These are phyloP conservation scores for Pythium dissimile DNA, from an alignment of 352 stramenopile species.

Conservation along the genomic window DNA sequence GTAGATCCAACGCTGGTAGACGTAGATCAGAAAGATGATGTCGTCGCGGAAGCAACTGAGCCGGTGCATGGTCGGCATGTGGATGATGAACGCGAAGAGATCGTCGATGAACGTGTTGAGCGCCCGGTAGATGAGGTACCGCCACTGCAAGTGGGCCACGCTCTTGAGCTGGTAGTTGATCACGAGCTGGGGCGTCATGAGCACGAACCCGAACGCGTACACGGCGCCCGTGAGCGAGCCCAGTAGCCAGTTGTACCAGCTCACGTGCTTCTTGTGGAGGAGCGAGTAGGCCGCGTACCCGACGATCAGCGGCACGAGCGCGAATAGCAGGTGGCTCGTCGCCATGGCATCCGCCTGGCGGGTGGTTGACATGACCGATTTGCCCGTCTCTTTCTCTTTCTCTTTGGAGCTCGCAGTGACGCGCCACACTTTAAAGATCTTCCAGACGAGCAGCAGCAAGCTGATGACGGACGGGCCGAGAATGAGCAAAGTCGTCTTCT, in stretches of 20 bases:
- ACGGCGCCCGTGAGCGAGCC: slow-evolving; percentile 84
- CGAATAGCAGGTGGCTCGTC: slow-evolving; percentile 78
- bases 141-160: slow-evolving; percentile 91
- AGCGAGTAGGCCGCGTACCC: slow-evolving; percentile 81
- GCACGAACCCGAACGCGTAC: slow-evolving; percentile 90
- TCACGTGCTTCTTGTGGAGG: slow-evolving; percentile 75
- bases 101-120: slow-evolving; percentile 95
- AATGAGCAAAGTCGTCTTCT: slow-evolving; percentile 93
- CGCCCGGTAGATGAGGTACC: slow-evolving; percentile 92
- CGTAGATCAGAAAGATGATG: slow-evolving; percentile 89
- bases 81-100: slow-evolving; percentile 89
- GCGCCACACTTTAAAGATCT: slow-evolving; percentile 70
- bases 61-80: slow-evolving; percentile 90
- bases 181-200: slow-evolving; percentile 91
- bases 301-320: slow-evolving; percentile 67
- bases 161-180: slow-evolving; percentile 93
- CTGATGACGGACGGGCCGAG: slow-evolving; percentile 65
- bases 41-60: slow-evolving; percentile 90
- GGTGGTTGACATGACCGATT: slow-evolving; percentile 40
- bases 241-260: slow-evolving; percentile 85
- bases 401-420: slow-evolving; percentile 27
- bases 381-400: slow-evolving; percentile 20
- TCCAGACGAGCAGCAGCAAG: slow-evolving; percentile 85
- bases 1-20: slow-evolving; percentile 92
- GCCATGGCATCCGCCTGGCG: slow-evolving; percentile 77